Evolutionary conservation across 208 protist species (phyloP).

Genomic region (Leishmania martiniquensis): DNA sequence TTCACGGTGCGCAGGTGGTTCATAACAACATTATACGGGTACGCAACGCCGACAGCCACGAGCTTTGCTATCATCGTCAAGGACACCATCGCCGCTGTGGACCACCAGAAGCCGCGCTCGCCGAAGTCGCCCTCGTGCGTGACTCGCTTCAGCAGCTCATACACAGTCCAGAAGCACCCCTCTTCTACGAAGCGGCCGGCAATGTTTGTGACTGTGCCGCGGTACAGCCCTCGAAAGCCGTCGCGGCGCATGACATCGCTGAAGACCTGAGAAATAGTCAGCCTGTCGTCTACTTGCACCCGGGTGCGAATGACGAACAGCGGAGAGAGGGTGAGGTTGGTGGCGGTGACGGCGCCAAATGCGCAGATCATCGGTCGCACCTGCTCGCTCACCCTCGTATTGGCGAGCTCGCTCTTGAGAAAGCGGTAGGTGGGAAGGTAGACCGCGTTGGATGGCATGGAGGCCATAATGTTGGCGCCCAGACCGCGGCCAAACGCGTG

Average conservation of each 20-base stretch:
- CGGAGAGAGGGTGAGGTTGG: slow-evolving; percentile 75
- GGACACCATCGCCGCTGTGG: slow-evolving; percentile 75
- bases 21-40: slow-evolving; percentile 93
- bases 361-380: slow-evolving; percentile 62
- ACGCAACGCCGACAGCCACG: slow-evolving; percentile 64
- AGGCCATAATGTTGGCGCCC: slow-evolving; percentile 87
- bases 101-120: slow-evolving; percentile 53
- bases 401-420: slow-evolving; percentile 58
- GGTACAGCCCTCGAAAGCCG: slow-evolving; percentile 82
- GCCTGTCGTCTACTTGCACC: slow-evolving; percentile 81
- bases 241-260: slow-evolving; percentile 68
- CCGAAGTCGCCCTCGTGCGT: slow-evolving; percentile 66
- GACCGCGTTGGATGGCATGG: slow-evolving; percentile 88
- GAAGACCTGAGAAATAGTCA: slow-evolving; percentile 80
- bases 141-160: slow-evolving; percentile 84
- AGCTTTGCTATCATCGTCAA: slow-evolving; percentile 87
- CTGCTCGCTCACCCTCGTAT: slow-evolving; percentile 50
- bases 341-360: slow-evolving; percentile 76
- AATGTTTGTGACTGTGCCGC: slow-evolving; percentile 86
- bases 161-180: slow-evolving; percentile 87
- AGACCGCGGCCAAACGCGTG: slow-evolving; percentile 86
- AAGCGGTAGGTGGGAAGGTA: slow-evolving; percentile 87
- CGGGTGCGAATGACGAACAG: slow-evolving; percentile 90
- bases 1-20: slow-evolving; percentile 90
- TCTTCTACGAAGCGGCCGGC: slow-evolving; percentile 87